Evolutionary conservation across 805 yeast species (phyloP).

Genomic region (Myxozyma kluyveri): DNA sequence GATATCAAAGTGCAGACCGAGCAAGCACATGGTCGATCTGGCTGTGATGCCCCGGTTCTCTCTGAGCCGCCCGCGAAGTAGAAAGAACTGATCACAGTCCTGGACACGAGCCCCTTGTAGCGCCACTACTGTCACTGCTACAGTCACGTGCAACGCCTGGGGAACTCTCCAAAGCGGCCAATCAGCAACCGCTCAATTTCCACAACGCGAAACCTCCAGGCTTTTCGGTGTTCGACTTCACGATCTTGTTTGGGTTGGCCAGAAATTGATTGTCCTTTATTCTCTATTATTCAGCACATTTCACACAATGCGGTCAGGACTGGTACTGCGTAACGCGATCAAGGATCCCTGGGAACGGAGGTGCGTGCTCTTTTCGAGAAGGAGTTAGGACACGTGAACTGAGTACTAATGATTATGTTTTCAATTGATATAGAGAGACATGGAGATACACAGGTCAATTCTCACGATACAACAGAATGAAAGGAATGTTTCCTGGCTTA

Average conservation of each 20-base stretch:
- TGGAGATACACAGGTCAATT: slow-evolving; percentile 88
- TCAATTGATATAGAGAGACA: slow-evolving; percentile 58
- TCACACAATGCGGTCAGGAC: slow-evolving; percentile 18
- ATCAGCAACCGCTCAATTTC: slow-evolving; percentile 1
- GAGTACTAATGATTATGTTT: background rate
- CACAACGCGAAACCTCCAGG: background rate
- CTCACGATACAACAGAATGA: slow-evolving; percentile 64
- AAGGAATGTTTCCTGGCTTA: slow-evolving; percentile 74
- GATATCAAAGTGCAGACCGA: too few species aligned
- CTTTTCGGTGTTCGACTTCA: background rate
- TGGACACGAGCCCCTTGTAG: background rate
- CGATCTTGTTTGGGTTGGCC: background rate
- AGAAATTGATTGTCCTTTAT: background rate
- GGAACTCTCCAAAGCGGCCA: too few species aligned
- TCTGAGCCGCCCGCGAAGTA: too few species aligned
- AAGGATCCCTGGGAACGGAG: slow-evolving; percentile 53
- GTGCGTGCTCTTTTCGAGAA: slow-evolving; percentile 35
- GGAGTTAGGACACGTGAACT: background rate
- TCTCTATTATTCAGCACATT: background rate
- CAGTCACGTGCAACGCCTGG: too few species aligned
- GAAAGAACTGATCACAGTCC: too few species aligned
- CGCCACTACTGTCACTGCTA: background rate
- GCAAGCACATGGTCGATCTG: too few species aligned
- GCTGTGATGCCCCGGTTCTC: too few species aligned
- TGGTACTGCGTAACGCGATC: slow-evolving; percentile 22